Percentiles rank a stretch among this genome's conserved stretches.
Conservation (phyloP, 257 asterid genomes). For the Schizonepeta tenuifolia region DNA sequence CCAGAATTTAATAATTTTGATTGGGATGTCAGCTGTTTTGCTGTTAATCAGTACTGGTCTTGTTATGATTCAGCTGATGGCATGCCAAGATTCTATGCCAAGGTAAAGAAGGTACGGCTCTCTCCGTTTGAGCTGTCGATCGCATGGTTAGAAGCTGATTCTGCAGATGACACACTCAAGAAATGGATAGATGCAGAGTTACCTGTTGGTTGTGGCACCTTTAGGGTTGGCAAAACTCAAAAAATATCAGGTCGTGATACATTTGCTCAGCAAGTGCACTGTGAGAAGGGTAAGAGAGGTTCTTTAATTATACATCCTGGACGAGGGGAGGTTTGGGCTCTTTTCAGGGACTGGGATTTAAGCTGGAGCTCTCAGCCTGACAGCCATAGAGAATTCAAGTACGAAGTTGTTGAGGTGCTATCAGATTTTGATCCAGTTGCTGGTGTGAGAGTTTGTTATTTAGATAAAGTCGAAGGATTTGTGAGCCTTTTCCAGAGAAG, state of each 20-base stretch:
- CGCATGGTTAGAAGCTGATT: slow-evolving; percentile 72
- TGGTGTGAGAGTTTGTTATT: slow-evolving; percentile 58
- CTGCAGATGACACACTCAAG: slow-evolving; percentile 39
- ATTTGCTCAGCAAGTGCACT: slow-evolving; percentile 60
- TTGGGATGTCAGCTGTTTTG: slow-evolving; percentile 48
- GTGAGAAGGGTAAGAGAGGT: slow-evolving; percentile 48
- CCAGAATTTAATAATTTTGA: slow-evolving; percentile 79
- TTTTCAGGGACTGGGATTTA: slow-evolving; percentile 68
- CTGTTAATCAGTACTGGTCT: slow-evolving; percentile 76
- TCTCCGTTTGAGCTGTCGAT: slow-evolving; percentile 54
- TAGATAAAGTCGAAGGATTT: slow-evolving; percentile 65
- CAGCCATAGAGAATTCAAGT: slow-evolving; percentile 44
- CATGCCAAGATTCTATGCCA: slow-evolving; percentile 87
- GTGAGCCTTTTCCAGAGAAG: slow-evolving; percentile 62
- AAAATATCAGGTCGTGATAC: slow-evolving; percentile 29
- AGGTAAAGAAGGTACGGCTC: slow-evolving; percentile 46
- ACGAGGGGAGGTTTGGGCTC: slow-evolving; percentile 81
- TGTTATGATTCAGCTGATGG: slow-evolving; percentile 64
- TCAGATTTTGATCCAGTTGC: slow-evolving; percentile 46
- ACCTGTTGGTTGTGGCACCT: slow-evolving; percentile 79
- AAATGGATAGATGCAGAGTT: slow-evolving; percentile 46
- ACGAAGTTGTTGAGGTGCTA: slow-evolving; percentile 72
- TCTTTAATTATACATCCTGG: slow-evolving; percentile 57
- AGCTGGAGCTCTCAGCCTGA: slow-evolving; percentile 56
- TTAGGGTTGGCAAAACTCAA: slow-evolving; percentile 41